Percentiles rank a stretch among this genome's conserved stretches.
These are phyloP conservation scores for Zygosaccharomyces siamensis DNA, from an alignment of 805 yeast genomes.

Conservation along the genomic window DNA sequence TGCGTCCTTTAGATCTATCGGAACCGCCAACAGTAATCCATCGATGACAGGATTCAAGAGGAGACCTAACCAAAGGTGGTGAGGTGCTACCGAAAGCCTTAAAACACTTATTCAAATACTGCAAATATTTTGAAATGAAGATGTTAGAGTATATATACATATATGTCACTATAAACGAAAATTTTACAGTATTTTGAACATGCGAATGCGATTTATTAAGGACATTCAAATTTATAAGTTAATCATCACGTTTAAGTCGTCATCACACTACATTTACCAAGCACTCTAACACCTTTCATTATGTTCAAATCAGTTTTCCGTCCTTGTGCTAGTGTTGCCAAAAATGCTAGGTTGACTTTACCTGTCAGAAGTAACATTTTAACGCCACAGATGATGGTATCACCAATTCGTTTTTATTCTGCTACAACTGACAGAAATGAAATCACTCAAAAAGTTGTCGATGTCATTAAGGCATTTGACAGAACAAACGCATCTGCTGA, in stretches of 20 bases:
- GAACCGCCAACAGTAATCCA: not conserved
- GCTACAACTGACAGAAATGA: conserved; percentile 69
- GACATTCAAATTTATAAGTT: not conserved
- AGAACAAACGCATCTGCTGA: conserved; percentile 49
- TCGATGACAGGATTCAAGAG: not conserved
- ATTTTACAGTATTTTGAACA: not conserved
- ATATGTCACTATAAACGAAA: not conserved
- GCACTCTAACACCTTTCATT: not conserved
- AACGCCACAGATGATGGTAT: conserved; percentile 22
- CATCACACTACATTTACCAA: not conserved
- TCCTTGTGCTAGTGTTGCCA: conserved; percentile 37
- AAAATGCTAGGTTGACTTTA: conserved; percentile 30
- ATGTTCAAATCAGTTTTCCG: conserved; percentile 53
- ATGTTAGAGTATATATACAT: not conserved
- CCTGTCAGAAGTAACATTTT: conserved; percentile 33
- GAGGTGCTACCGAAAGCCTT: not conserved
- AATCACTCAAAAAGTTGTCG: conserved; percentile 74
- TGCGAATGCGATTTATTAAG: not conserved
- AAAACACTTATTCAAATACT: not conserved
- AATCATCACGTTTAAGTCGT: not conserved
- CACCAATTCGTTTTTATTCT: conserved; percentile 44
- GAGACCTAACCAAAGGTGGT: conserved; percentile 2
- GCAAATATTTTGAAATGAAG: not conserved
- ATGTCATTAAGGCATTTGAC: conserved; percentile 64
- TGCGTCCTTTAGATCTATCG: not conserved